Conservation (phyloP, 2,329 filamentous ascomycete genomes). For the Hymenoscyphus fraxineus region DNA sequence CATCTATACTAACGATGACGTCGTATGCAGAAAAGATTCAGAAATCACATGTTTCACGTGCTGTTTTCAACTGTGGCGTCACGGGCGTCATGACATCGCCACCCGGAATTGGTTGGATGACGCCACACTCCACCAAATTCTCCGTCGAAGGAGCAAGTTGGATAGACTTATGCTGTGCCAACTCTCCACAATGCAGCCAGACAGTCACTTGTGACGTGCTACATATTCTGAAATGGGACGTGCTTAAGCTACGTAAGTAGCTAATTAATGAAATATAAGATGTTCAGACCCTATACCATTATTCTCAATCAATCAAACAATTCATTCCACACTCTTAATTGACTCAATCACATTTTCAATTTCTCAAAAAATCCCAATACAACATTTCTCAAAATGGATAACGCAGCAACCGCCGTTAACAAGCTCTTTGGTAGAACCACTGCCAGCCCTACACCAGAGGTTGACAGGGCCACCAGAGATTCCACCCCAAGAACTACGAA, state of each 20-base stretch:
- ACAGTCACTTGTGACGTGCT: not conserved
- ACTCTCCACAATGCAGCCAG: too few relatives aligned
- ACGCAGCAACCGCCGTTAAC: slow-evolving; percentile 19
- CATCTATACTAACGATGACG: too few relatives aligned
- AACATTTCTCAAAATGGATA: slow-evolving; percentile 16
- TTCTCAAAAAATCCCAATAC: not conserved
- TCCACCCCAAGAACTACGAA: not conserved
- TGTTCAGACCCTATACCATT: not conserved
- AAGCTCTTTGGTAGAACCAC: slow-evolving; percentile 15
- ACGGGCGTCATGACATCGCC: too few relatives aligned
- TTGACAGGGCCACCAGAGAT: not conserved
- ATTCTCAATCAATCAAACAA: not conserved
- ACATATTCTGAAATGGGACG: not conserved
- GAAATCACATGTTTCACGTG: too few relatives aligned
- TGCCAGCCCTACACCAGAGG: slow-evolving; percentile 4
- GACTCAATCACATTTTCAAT: not conserved
- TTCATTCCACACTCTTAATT: too few relatives aligned
- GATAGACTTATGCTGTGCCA: too few relatives aligned
- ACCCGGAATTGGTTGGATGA: too few relatives aligned
- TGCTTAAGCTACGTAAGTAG: not conserved
- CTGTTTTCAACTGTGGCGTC: too few relatives aligned
- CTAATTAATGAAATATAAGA: not conserved
- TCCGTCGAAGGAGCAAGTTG: too few relatives aligned
- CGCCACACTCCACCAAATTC: too few relatives aligned
- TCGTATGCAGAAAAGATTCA: too few relatives aligned